Conservation (phyloP, 495 filamentous ascomycete genomes). For the Lophiostoma macrostomum region DNA sequence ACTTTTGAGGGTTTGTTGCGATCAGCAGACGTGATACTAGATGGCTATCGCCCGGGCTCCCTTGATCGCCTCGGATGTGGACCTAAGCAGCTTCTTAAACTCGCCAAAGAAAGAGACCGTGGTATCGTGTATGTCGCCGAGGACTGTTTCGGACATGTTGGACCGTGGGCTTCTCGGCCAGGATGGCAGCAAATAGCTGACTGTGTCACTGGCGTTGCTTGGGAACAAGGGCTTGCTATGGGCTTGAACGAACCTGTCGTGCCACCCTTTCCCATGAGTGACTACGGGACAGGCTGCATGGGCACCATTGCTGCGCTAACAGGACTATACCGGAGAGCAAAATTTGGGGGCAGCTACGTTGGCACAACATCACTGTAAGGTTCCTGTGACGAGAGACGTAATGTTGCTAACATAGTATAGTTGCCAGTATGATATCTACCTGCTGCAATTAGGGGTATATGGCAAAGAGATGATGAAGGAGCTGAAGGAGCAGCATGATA, state of each 20-base stretch:
- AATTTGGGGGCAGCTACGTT: slow-evolving; percentile 39
- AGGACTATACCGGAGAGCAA: slow-evolving; percentile 39
- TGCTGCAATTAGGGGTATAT: slow-evolving; percentile 62
- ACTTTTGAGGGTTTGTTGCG: slow-evolving; percentile 58
- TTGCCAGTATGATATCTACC: slow-evolving; percentile 69
- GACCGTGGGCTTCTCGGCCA: slow-evolving; percentile 23
- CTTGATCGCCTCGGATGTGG: slow-evolving; percentile 31
- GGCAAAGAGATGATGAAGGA: slow-evolving; percentile 53
- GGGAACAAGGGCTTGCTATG: slow-evolving; percentile 73
- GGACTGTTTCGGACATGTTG: slow-evolving; percentile 34
- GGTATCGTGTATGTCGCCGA: slow-evolving; percentile 35
- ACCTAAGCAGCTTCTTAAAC: slow-evolving; percentile 20
- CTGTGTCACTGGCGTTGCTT: slow-evolving; percentile 63
- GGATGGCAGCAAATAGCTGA: slow-evolving; percentile 36
- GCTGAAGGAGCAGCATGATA: slow-evolving; percentile 52
- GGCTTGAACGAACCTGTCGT: slow-evolving; percentile 66
- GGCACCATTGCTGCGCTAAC: slow-evolving; percentile 39
- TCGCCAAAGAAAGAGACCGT: slow-evolving; percentile 22
- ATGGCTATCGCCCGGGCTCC: slow-evolving; percentile 28
- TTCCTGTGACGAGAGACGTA: no score
- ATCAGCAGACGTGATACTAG: slow-evolving; percentile 53
- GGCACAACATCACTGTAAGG: slow-evolving; percentile 60
- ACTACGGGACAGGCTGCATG: slow-evolving; percentile 65
- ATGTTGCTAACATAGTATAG: no score
- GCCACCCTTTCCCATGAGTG: slow-evolving; percentile 76